Evolutionary conservation across 768 basidiomycete genomes (phyloP).

Genomic region (Scleroderma bovista): DNA sequence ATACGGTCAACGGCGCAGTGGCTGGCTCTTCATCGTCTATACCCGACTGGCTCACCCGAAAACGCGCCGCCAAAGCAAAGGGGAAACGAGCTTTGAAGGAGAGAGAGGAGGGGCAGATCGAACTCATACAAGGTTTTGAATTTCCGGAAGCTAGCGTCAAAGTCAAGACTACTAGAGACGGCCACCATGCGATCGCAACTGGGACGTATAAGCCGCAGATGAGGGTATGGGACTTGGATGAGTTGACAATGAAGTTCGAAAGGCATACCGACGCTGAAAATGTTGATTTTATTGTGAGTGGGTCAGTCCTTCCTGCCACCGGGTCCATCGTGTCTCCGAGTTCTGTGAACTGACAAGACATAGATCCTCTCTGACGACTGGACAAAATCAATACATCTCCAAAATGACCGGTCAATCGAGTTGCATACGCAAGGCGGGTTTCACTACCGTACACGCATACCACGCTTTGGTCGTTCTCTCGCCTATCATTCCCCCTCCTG

Average conservation of each 20-base stretch:
- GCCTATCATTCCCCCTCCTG: conserved; percentile 94
- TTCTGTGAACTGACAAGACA: conserved; percentile 1
- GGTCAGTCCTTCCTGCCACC: conserved; percentile 26
- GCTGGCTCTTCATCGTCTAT: conserved; percentile 84
- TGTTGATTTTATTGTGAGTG: conserved; percentile 94
- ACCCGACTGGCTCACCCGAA: conserved; percentile 89
- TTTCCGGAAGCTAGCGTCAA: conserved; percentile 95
- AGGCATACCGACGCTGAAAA: conserved; percentile 95
- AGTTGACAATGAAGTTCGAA: conserved; percentile 92
- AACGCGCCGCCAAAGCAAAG: conserved; percentile 49
- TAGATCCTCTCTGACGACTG: conserved; percentile 96
- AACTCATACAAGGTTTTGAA: conserved; percentile 93
- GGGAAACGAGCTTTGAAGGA: conserved; percentile 63
- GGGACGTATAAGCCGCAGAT: conserved; percentile 98
- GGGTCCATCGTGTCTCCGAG: not conserved
- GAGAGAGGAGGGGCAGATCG: conserved; percentile 77
- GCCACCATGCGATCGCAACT: conserved; percentile 88
- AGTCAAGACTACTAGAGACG: conserved; percentile 87
- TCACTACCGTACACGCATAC: conserved; percentile 91
- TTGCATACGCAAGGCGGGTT: conserved; percentile 92
- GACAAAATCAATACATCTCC: conserved; percentile 97
- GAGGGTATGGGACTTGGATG: conserved; percentile 90
- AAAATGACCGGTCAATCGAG: conserved; percentile 91
- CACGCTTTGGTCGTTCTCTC: conserved; percentile 85
- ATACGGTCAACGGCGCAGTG: conserved; percentile 92